These are phyloP conservation scores for Theobroma grandiflorum DNA, from an alignment of 441 rosid species.

Conservation along the genomic window DNA sequence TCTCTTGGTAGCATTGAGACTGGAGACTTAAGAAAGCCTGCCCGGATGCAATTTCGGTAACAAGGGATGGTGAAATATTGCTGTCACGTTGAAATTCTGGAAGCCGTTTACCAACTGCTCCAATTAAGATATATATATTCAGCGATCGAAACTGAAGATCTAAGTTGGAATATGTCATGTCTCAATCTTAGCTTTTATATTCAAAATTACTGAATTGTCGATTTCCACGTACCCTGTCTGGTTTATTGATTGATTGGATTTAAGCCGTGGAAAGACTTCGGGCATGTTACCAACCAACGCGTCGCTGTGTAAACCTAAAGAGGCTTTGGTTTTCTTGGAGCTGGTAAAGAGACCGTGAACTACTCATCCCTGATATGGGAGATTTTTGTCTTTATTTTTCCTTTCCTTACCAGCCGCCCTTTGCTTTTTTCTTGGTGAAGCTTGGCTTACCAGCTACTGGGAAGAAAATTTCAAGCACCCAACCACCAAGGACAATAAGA, in stretches of 20 bases:
- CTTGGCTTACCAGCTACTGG: background rate
- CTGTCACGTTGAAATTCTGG: background rate
- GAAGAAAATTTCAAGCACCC: background rate
- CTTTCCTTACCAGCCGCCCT: background rate
- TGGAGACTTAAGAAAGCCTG: background rate
- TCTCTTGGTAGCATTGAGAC: background rate
- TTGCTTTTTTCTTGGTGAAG: background rate
- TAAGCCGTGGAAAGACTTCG: background rate
- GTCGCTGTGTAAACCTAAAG: background rate
- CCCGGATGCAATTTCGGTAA: background rate
- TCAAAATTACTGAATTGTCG: background rate
- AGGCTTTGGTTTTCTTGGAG: background rate
- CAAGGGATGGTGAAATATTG: background rate
- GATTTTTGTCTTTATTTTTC: background rate
- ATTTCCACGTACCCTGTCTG: background rate
- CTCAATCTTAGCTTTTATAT: background rate
- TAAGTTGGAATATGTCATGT: background rate
- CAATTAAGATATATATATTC: background rate
- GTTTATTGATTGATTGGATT: background rate
- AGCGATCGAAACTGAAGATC: background rate
- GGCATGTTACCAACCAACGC: background rate
- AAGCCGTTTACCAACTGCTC: background rate
- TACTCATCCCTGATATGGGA: background rate
- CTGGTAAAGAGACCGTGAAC: background rate
- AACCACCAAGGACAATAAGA: background rate